Evolutionary conservation across 192 early-diverging fungal species (phyloP), one percentile per base, ranked within the genome.

Genomic region (Coemansia sp.): DNA sequence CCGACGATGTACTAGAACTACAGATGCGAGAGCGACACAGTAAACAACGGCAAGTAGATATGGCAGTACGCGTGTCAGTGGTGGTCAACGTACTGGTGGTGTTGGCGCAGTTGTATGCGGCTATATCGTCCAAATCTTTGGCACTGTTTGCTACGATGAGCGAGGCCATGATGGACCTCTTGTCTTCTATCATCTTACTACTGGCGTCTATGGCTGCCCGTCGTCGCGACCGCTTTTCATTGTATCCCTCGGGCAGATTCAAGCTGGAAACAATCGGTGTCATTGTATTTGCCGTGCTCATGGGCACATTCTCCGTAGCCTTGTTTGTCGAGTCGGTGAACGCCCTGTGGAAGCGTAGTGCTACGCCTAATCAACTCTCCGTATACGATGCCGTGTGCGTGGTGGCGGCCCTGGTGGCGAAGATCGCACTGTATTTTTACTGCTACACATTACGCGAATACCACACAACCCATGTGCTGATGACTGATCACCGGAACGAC

Each of bases 131-230:
- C 10, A 87, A 87, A 22, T 92, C 92, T 3, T 74, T 94, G 44
- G 88, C 91, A 24, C 75, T 94, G 39, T 92, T 94, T 72, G 92
- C 91, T 2, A 92, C 91, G 1, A 92, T 92, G 91, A 87, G 89
- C 36, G 92, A 92, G 75, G 87, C 92, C 8, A 89, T 90, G 63
- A 94, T 94, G 92, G 92, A 94, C 70, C 76, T 92, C 41, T 72
- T 94, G 55, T 90, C 88, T 27, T 88, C 87, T 0, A 80, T 86
- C 12, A 90, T 90, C 52, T 71, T 92, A 29, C 77, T 90, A 53
- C 87, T 87, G 64, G 86, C 92, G 3, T 86, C 85, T 3, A 76
- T 79, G 61, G 89, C 89, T 4, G 89, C 90, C 18, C 84, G 81
- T 29, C 81, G 84, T 47, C 64, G 69, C 36, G 79, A 81, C 71